These are phyloP conservation scores for Craspedostauros australis DNA, from an alignment of 108 stramenopile genomes.

Conservation along the genomic window DNA sequence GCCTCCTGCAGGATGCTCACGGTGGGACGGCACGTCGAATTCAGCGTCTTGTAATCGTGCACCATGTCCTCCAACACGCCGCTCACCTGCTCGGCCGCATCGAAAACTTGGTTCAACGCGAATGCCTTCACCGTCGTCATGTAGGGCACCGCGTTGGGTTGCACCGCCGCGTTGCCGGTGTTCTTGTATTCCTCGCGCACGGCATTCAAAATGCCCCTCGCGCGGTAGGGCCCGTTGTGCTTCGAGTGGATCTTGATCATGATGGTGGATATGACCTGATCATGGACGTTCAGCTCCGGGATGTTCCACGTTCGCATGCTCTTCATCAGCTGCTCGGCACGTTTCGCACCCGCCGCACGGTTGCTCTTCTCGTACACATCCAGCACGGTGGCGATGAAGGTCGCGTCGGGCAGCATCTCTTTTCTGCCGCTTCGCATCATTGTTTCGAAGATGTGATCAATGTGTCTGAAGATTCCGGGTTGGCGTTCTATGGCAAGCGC, in stretches of 20 bases:
- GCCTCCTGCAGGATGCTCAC: too few relatives aligned
- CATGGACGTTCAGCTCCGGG: constrained; percentile 1
- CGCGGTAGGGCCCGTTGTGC: not conserved
- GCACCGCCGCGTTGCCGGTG: not conserved
- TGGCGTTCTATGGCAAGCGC: constrained; percentile 1
- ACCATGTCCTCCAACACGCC: not conserved
- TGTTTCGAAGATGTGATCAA: constrained; percentile 2
- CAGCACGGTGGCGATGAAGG: constrained; percentile 4
- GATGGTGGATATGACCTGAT: not conserved
- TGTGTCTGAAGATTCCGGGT: not conserved
- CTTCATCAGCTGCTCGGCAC: not conserved
- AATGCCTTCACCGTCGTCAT: constrained; percentile 11
- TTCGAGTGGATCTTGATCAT: constrained; percentile 15
- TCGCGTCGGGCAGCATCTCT: constrained; percentile 13
- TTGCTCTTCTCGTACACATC: constrained; percentile 1
- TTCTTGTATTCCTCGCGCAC: constrained; percentile 7
- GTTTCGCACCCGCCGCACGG: not conserved
- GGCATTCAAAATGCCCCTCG: not conserved
- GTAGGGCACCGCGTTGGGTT: constrained; percentile 5
- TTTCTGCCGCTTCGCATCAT: constrained; percentile 3
- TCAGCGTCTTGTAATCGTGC: too few relatives aligned
- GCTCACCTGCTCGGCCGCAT: not conserved
- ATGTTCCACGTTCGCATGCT: not conserved
- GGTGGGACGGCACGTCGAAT: too few relatives aligned
- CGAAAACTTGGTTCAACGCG: not conserved